Conservation (phyloP, 164 flowering plant species). For the Stephania cephalantha region DNA sequence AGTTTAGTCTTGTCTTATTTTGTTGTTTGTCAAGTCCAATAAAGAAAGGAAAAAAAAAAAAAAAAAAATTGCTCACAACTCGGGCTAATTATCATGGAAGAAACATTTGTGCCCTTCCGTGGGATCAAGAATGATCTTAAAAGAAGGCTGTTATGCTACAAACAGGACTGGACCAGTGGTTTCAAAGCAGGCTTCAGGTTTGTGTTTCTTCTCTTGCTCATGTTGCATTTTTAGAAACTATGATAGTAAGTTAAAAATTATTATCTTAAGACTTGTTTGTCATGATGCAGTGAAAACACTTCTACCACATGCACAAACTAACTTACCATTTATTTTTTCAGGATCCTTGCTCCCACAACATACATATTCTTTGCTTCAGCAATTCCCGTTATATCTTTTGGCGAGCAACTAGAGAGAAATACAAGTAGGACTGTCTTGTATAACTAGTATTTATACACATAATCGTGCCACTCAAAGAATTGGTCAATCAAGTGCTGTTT, state of each 20-base stretch:
- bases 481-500: neutral
- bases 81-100: conserved; percentile 56
- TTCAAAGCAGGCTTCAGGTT: conserved; percentile 82
- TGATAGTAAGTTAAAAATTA: neutral
- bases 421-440: conserved; percentile 50
- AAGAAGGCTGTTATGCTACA: conserved; percentile 80
- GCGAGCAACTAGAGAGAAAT: conserved; percentile 84
- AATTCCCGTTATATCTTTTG: conserved; percentile 96
- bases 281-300: neutral
- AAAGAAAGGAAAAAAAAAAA: conserved; percentile 2
- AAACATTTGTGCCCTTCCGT: conserved; percentile 89
- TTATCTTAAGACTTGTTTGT: neutral
- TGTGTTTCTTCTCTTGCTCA: conserved; percentile 10
- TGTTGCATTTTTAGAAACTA: neutral
- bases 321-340: conserved; percentile 17
- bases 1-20: neutral
- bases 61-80: neutral
- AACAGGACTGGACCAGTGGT: conserved; percentile 95
- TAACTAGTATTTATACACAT: neutral
- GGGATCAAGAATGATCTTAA: conserved; percentile 87
- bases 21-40: neutral
- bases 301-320: neutral
- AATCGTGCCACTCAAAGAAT: neutral
- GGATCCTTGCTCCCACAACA: conserved; percentile 96
- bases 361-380: conserved; percentile 98